Percentiles rank a stretch among this genome's conserved stretches.
Conservation (phyloP, 1,284 basidiomycete species). For the Apiotrichum laibachii region DNA sequence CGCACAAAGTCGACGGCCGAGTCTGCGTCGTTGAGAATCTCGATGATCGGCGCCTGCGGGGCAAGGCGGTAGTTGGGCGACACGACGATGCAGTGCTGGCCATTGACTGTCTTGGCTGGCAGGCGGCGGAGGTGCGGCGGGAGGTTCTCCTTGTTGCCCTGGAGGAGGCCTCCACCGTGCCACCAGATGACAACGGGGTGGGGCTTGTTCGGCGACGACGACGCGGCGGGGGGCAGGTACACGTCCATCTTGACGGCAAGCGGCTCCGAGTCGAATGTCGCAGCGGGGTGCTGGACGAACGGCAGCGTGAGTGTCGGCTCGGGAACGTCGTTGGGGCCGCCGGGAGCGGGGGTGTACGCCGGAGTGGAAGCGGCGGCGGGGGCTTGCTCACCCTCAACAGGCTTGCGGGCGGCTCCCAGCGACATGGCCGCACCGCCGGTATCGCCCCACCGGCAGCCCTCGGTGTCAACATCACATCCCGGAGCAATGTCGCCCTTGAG, state of each 20-base stretch:
- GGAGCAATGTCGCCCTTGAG: slow-evolving; percentile 24
- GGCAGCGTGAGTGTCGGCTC: slow-evolving; percentile 34
- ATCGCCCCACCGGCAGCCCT: slow-evolving; percentile 25
- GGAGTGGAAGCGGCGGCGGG: not conserved
- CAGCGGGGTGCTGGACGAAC: slow-evolving; percentile 40
- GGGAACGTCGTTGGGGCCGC: slow-evolving; percentile 25
- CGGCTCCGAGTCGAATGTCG: slow-evolving; percentile 46
- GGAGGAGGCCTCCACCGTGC: slow-evolving; percentile 47
- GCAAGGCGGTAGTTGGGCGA: slow-evolving; percentile 45
- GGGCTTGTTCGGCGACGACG: slow-evolving; percentile 12
- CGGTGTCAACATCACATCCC: slow-evolving; percentile 29
- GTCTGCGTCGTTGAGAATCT: slow-evolving; percentile 42
- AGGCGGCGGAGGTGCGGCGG: slow-evolving; percentile 46
- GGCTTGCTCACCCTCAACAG: not conserved
- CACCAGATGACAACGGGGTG: slow-evolving; percentile 47
- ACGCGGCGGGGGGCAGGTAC: slow-evolving; percentile 35
- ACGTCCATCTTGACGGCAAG: slow-evolving; percentile 44
- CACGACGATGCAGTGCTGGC: slow-evolving; percentile 35
- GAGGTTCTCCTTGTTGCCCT: slow-evolving; percentile 51
- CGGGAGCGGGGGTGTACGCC: slow-evolving; percentile 12
- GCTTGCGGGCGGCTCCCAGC: not conserved
- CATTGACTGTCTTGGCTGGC: slow-evolving; percentile 18
- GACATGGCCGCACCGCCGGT: not conserved
- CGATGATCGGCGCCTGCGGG: slow-evolving; percentile 47
- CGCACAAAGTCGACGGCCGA: slow-evolving; percentile 33